Conservation (phyloP, 768 basidiomycete species). For the Panus rudis region DNA sequence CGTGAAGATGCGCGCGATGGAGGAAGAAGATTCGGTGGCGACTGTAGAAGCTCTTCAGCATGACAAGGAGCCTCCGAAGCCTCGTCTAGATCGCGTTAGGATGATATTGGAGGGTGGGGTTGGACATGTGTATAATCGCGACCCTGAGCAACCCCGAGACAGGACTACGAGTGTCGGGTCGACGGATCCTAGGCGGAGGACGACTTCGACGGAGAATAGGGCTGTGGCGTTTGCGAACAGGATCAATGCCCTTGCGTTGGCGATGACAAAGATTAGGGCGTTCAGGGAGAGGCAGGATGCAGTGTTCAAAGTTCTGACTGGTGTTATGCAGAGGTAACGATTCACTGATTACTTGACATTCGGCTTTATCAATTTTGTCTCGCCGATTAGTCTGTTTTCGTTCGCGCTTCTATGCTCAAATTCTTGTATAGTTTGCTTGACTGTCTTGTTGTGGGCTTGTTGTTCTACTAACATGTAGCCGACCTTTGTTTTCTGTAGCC, state of each 20-base stretch:
- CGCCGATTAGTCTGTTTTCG: no score
- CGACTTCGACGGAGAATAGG: slow-evolving; percentile 40
- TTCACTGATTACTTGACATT: no score
- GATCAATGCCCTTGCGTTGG: slow-evolving; percentile 67
- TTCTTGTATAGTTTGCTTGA: no score
- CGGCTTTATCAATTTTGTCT: no score
- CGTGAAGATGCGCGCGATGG: slow-evolving; percentile 7
- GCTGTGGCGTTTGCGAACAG: slow-evolving; percentile 71
- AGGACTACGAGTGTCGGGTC: no score
- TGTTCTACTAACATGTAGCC: no score
- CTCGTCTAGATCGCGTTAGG: slow-evolving; percentile 17
- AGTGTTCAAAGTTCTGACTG: slow-evolving; percentile 62
- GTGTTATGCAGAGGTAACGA: slow-evolving; percentile 19
- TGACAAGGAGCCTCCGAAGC: slow-evolving; percentile 4
- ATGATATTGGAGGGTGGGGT: slow-evolving; percentile 17
- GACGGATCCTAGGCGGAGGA: slow-evolving; percentile 19
- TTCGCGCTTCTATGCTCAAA: no score
- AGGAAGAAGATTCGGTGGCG: slow-evolving; percentile 15
- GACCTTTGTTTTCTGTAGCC: no score
- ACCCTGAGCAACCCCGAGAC: neutral
- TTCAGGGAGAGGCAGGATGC: slow-evolving; percentile 67
- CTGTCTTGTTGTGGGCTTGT: no score
- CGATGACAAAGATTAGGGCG: slow-evolving; percentile 60
- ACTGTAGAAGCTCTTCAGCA: slow-evolving; percentile 12
- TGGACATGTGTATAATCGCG: slow-evolving; percentile 13